Evolutionary conservation across 2,329 filamentous ascomycete species (phyloP), one percentile per base, ranked within the genome.

Genomic region (Alternaria sp.): DNA sequence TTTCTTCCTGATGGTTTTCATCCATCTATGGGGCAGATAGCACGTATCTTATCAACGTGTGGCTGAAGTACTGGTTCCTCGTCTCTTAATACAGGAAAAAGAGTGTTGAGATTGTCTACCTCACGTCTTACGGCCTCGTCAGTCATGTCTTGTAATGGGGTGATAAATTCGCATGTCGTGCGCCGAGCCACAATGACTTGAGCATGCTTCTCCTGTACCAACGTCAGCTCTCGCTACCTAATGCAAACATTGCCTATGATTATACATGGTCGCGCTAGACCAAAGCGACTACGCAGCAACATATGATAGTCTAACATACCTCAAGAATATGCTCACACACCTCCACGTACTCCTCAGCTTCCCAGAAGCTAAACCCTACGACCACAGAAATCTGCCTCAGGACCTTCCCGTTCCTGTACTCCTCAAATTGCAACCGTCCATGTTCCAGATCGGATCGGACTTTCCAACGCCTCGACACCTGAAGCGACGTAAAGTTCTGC

Each of bases 351-450:
- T 57, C 10, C 48, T 59, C 55, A 5, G 55, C 59, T 16, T 57
- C 54, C 22, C 46, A 55, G 32, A 63, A 63, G 30, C 61, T 63
- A 48, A 61, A 63, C 9, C 53, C 61, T 7, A 64, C 53, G 5
- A 36, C 12, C 11, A 60, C 25, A 9, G 43, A 36, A n/a, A 62
- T 32, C 20, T 55, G 61, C 32, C 53, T 56, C 36, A 20, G 18
- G 5, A 12, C 14, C 54, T 55, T 40, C 16, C 60, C 46, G 5
- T 27, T 30, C 4, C 22, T n/a, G 20, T 16, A 32, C 16, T 58
- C 58, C 16, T 63, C 43, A 10, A 68, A 62, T 6, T 57, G 30
- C 38, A 66, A 38, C 18, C 53, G 46, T 2, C 63, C 66, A 45
- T 66, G 44, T 16, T 66, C 56, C 11, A 59, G 30, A 48, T 67